These are phyloP conservation scores for Silene conica DNA, from an alignment of 148 eudicot species.

Conservation along the genomic window DNA sequence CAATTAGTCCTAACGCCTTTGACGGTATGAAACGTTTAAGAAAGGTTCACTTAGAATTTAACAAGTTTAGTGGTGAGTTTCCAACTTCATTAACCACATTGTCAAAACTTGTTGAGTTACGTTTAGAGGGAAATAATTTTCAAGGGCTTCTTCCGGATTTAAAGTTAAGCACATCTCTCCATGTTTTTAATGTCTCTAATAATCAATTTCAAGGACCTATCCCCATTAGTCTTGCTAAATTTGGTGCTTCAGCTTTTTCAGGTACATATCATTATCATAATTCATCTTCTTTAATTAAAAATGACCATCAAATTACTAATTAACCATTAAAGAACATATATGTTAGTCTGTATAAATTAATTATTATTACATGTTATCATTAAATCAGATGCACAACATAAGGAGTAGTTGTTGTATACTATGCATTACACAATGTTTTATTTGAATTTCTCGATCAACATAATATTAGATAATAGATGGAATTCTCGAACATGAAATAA, in stretches of 20 bases:
- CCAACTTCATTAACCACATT: conserved; percentile 24
- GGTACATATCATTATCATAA: conserved; percentile 27
- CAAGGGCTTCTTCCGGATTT: conserved; percentile 49
- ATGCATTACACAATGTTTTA: too few relatives aligned
- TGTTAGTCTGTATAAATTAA: too few relatives aligned
- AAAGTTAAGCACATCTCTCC: conserved; percentile 14
- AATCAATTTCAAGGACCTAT: conserved; percentile 51
- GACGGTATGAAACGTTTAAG: conserved; percentile 28
- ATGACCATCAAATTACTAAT: too few relatives aligned
- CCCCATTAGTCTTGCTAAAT: conserved; percentile 35
- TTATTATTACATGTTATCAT: too few relatives aligned
- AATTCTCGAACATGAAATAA: too few relatives aligned
- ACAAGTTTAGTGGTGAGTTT: conserved; percentile 31
- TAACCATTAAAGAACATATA: too few relatives aligned
- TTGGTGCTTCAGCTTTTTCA: conserved; percentile 32
- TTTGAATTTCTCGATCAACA: too few relatives aligned
- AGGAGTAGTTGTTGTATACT: too few relatives aligned
- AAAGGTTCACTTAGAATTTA: conserved; percentile 26
- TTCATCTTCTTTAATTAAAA: too few relatives aligned
- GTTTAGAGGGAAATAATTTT: conserved; percentile 27
- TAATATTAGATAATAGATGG: too few relatives aligned
- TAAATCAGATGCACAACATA: too few relatives aligned
- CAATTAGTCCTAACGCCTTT: conserved; percentile 22
- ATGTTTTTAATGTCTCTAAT: conserved; percentile 38
- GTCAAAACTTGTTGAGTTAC: conserved; percentile 24